phyloP scores from a whole-genome alignment of 1,284 basidiomycete species.

The Leccinum proliferum region DNA sequence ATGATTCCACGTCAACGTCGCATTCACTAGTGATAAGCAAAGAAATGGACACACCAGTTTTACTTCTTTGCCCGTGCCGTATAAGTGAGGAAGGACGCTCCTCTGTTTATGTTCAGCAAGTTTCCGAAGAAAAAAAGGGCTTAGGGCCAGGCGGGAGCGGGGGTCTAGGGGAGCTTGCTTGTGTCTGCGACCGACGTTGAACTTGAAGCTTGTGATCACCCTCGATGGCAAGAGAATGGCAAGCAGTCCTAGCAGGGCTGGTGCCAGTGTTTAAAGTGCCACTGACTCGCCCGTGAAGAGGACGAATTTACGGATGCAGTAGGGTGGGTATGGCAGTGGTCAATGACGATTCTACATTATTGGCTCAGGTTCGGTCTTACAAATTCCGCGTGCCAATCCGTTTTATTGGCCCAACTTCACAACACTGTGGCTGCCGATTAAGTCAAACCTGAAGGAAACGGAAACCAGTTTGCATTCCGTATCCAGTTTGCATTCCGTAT shows the following conservation, averaged over 20 bases:
- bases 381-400: too few species aligned
- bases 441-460: too few species aligned
- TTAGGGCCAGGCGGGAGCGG: constrained; percentile 5
- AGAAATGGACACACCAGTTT: not conserved
- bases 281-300: too few species aligned
- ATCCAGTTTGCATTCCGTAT: too few species aligned
- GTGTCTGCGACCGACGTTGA: not conserved
- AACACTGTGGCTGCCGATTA: too few species aligned
- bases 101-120: not conserved
- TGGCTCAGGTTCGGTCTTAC: not conserved
- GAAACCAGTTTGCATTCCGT: too few species aligned
- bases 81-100: not conserved
- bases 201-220: not conserved
- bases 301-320: too few species aligned
- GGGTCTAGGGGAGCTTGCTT: not conserved
- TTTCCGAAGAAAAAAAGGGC: constrained; percentile 1
- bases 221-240: not conserved
- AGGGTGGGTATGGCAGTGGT: too few species aligned
- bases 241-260: too few species aligned
- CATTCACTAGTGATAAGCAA: not conserved
- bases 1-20: not conserved
- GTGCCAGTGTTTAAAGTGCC: too few species aligned
- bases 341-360: too few species aligned
- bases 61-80: constrained; percentile 1
- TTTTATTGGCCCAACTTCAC: too few species aligned